Conservation (phyloP, 805 yeast genomes). For the Candida dajiaensis region DNA sequence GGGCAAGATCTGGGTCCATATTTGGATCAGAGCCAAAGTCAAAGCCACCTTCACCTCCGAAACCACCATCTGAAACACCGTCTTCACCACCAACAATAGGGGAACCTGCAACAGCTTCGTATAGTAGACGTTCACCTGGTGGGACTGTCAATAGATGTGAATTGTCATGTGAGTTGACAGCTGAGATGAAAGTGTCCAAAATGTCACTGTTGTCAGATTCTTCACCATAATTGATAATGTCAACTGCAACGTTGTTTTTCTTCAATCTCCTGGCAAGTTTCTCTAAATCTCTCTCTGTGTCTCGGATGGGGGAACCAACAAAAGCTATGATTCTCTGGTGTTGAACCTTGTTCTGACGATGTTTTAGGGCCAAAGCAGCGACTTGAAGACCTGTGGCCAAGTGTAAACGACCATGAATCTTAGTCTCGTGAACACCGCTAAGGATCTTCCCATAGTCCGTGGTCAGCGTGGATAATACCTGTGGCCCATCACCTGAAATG, state of each 20-base stretch:
- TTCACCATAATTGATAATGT: slow-evolving; percentile 89
- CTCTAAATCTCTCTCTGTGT: slow-evolving; percentile 64
- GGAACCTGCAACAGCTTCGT: slow-evolving; percentile 74
- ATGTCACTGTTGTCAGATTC: slow-evolving; percentile 69
- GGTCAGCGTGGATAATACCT: slow-evolving; percentile 84
- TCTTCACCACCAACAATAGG: slow-evolving; percentile 69
- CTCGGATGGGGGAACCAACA: slow-evolving; percentile 80
- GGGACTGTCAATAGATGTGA: slow-evolving; percentile 82
- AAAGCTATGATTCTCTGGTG: slow-evolving; percentile 85
- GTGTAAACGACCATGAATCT: slow-evolving; percentile 62
- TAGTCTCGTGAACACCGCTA: slow-evolving; percentile 75
- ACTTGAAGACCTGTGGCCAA: slow-evolving; percentile 85
- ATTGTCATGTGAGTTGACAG: slow-evolving; percentile 66
- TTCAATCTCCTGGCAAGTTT: slow-evolving; percentile 87
- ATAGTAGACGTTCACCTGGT: slow-evolving; percentile 80
- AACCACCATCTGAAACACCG: slow-evolving; percentile 39
- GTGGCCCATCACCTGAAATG: slow-evolving; percentile 80
- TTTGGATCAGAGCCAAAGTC: slow-evolving; percentile 78
- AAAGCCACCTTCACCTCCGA: slow-evolving; percentile 45
- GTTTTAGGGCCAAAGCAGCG: slow-evolving; percentile 89
- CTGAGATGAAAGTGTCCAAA: slow-evolving; percentile 70
- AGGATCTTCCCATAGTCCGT: slow-evolving; percentile 81
- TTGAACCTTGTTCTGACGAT: slow-evolving; percentile 91
- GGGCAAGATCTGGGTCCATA: slow-evolving; percentile 94
- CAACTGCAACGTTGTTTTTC: slow-evolving; percentile 87